Conservation (phyloP, 345 rosid species). For the Pistacia integerrima region DNA sequence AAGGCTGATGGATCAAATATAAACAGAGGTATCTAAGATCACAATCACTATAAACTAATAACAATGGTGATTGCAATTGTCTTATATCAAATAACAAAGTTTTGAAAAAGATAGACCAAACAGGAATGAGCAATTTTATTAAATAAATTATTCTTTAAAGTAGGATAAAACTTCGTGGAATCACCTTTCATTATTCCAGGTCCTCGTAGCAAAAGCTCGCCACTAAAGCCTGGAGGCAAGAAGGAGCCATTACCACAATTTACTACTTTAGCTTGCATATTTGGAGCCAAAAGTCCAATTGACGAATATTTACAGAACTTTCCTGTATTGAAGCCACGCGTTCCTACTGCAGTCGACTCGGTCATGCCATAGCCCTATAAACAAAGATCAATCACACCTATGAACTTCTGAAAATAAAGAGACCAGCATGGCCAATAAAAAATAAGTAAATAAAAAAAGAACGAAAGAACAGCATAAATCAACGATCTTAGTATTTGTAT, state of each 20-base stretch:
- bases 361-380: constrained; percentile 91
- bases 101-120: background rate
- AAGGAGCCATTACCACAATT: constrained; percentile 62
- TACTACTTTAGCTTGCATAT: constrained; percentile 75
- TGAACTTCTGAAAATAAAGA: background rate
- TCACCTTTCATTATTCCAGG: constrained; percentile 78
- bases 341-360: constrained; percentile 81
- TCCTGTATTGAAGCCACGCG: constrained; percentile 68
- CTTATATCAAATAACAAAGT: background rate
- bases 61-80: background rate
- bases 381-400: constrained; percentile 4
- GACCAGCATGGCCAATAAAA: background rate
- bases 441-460: background rate
- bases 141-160: background rate
- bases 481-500: background rate
- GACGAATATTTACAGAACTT: constrained; percentile 49
- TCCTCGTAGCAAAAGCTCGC: constrained; percentile 92
- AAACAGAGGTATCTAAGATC: too few relatives aligned
- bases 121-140: background rate
- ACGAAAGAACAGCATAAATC: background rate
- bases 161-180: background rate
- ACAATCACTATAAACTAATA: background rate
- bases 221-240: constrained; percentile 64
- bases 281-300: constrained; percentile 81
- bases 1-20: too few relatives aligned